A percentile compares a stretch with the other conserved stretches of the same genome.
Conservation (phyloP, 2,329 filamentous ascomycete species). For the Colletotrichum incanum region DNA sequence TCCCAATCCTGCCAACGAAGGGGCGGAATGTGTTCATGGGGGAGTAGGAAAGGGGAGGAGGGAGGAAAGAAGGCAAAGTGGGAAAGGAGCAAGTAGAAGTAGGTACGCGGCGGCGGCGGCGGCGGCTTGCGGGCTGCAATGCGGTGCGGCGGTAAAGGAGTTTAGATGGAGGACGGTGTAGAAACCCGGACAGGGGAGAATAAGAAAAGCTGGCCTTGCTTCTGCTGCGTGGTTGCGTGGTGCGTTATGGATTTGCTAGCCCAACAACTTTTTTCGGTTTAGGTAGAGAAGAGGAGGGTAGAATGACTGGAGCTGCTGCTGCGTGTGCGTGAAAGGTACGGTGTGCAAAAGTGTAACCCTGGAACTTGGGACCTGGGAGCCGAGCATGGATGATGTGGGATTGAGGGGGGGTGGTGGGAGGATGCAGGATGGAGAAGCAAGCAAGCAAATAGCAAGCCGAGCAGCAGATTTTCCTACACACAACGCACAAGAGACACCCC, state of each 20-base stretch:
- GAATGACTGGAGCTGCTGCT: constrained; percentile 16
- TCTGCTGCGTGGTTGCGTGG: constrained; percentile 6
- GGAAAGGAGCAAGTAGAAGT: constrained; percentile 42
- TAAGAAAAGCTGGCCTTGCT: constrained; percentile 39
- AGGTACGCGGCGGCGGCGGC: constrained; percentile 23
- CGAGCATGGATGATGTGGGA: constrained; percentile 25
- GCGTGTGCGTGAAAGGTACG: constrained; percentile 22
- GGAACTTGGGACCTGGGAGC: constrained; percentile 21
- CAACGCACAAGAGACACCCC: constrained; percentile 14
- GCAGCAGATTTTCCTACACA: constrained; percentile 38
- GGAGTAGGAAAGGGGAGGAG: constrained; percentile 32
- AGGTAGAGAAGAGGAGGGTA: constrained; percentile 24
- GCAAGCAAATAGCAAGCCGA: constrained; percentile 7
- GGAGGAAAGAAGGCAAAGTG: constrained; percentile 40
- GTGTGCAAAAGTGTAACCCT: constrained; percentile 25
- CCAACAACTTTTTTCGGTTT: constrained; percentile 35
- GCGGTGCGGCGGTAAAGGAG: constrained; percentile 45
- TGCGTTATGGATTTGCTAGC: constrained; percentile 35
- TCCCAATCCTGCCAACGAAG: constrained; percentile 39
- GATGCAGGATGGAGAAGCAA: constrained; percentile 4
- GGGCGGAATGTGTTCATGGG: constrained; percentile 45
- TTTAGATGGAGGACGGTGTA: constrained; percentile 25
- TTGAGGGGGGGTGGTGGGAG: neutral
- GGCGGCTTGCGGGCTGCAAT: constrained; percentile 21
- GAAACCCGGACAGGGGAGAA: constrained; percentile 32